Base-by-base conservation (phyloP, 192 early-diverging fungal genomes). In the Funneliformis geosporum region DNA sequence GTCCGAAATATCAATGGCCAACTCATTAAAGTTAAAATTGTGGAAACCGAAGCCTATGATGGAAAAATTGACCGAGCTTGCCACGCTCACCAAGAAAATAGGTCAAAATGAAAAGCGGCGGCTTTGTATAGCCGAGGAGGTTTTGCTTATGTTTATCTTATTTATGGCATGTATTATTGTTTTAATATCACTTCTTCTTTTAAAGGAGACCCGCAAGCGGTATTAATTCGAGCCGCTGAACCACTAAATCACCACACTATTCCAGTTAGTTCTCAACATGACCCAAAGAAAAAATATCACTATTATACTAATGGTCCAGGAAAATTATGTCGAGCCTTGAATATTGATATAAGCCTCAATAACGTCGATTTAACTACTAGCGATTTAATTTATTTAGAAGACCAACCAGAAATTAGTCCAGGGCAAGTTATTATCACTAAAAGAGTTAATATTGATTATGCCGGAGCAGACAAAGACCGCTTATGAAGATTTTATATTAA, bases 401-500 rank as follows among this genome's bases (percentile, higher is more conserved):
- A 70, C 68, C 68, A 70, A 21, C 68, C 68, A 0, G 68, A 6
- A 40, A 21, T 70, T 40, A 69, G 40, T 12, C 68, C 28, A 1
- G 33, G 1, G 0, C 14, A 70, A 70, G 40, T 70, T 70, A 39
- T 70, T 70, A 14, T 14, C 40, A 70, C 68, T 18, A 70, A 28
- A 70, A 70, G 68, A 70, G 68, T 70, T 12, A 70, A 70, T 40
- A 70, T 70, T 70, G 68, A 70, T 39, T 70, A 70, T 40, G 68
- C 68, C 5, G 68, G 68, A 43, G 21, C 38, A 28, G 68, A 70
- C 21, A 70, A 70, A 70, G 68, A 70, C 68, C 68, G 68, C 38
- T 43, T 70, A 43, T 70, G 68, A 70, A 70, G 68, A 70, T 70
- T 70, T 70, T 70, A 70, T 70, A 70, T 70, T 70, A 70, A 70